Conservation (phyloP, 768 basidiomycete genomes). For the Auricularia cornea region DNA sequence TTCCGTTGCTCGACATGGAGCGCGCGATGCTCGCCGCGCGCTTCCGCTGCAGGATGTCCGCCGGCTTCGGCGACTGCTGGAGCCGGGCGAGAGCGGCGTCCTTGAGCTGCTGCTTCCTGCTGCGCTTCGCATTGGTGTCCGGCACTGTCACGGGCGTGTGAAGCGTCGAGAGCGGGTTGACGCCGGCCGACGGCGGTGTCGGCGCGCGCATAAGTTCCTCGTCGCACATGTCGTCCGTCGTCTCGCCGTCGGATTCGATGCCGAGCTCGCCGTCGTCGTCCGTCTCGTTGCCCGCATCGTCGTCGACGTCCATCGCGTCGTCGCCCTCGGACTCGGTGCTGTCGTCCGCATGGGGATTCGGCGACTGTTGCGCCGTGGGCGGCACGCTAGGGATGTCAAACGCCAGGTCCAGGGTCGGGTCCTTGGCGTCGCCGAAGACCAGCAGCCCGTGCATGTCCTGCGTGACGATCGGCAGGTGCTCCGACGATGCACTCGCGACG, state of each 20-base stretch:
- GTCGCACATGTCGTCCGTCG: constrained; percentile 80
- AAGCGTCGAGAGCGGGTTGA: constrained; percentile 42
- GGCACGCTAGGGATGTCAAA: constrained; percentile 36
- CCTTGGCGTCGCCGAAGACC: constrained; percentile 57
- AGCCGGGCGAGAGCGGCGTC: constrained; percentile 12
- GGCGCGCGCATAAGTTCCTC: constrained; percentile 46
- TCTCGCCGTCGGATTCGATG: constrained; percentile 45
- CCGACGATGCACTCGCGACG: background rate
- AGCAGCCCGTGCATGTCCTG: constrained; percentile 72
- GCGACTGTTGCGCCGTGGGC: constrained; percentile 39
- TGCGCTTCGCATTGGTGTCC: constrained; percentile 18
- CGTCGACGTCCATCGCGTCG: constrained; percentile 41
- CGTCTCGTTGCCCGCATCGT: constrained; percentile 21
- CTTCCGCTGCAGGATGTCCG: constrained; percentile 48
- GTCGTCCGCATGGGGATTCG: constrained; percentile 36
- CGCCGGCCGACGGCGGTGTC: constrained; percentile 69
- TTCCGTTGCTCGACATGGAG: background rate
- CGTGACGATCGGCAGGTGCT: constrained; percentile 38
- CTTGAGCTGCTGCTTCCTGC: constrained; percentile 5
- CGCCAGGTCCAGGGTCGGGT: constrained; percentile 60
- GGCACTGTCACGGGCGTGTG: background rate
- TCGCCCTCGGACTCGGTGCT: constrained; percentile 37
- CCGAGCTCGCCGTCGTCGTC: constrained; percentile 22
- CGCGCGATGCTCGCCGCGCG: constrained; percentile 20
- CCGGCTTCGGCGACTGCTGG: constrained; percentile 43